Base-by-base conservation (phyloP, 176 grass and related monocot species). In the Bonia amplexicaulis region DNA sequence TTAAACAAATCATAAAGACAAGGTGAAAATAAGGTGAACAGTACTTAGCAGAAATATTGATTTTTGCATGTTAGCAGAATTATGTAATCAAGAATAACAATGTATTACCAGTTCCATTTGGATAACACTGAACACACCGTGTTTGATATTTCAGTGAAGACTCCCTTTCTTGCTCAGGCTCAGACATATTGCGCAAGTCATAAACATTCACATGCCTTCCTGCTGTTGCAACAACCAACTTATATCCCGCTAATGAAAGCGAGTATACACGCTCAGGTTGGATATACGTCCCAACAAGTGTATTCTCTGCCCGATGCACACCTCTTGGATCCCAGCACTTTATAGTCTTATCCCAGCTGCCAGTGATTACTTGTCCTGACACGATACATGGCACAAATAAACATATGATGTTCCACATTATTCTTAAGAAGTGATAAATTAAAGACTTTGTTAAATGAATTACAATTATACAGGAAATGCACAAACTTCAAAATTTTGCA, bases 261-360 rank as follows among this genome's bases (percentile, higher is more conserved):
- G 90, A 90, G 78, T 94, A 94, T 5, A 92, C 90, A 51, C 90
- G 73, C 59, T 92, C 93, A 69, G 73, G 85, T 66, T 92, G 90
- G 26, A 14, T 35, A 54, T 94, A 80, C 67, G 85, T 88, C 68
- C 82, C 93, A 76, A 90, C 48, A 52, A 90, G 82, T 65, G 81
- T 45, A 53, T 57, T 54, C 29, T 87, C 80, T 55, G 62, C 52
- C 58, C 80, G 76, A 80, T 22, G 74, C 64, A 75, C 85, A 82
- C 90, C 93, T 82, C 93, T 89, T 79, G 79, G 85, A 76, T 95
- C 87, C 90, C 93, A 94, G 63, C 81, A 90, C 72, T 88, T 95
- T 47, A 94, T 29, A 60, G 87, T 94, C 42, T 69, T 92, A 87
- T 95, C 93, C 93, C 87, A 95, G 85, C 90, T 90, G 9, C 90